phyloP scores from a whole-genome alignment of 805 yeast genomes.

The Kluyveromyces nonfermentans region DNA sequence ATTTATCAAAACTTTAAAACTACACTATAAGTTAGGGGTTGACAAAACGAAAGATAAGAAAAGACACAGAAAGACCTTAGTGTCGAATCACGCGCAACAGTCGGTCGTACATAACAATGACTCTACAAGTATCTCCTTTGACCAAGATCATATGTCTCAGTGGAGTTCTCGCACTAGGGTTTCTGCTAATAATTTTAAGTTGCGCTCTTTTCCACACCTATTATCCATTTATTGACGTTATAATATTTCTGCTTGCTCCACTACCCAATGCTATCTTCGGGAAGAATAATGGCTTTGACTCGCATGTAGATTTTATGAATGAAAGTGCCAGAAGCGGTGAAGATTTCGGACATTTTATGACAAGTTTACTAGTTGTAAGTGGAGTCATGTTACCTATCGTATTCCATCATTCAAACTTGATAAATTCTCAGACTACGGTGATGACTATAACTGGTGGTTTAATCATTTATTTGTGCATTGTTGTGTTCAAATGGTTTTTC shows the following conservation, averaged over 20 bases:
- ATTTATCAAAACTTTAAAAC: too few species aligned
- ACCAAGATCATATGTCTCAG: conserved; percentile 29
- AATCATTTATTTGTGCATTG: conserved; percentile 73
- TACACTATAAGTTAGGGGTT: not conserved
- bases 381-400: conserved; percentile 71
- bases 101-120: conserved; percentile 9
- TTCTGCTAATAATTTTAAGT: conserved; percentile 76
- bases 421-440: conserved; percentile 58
- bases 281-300: conserved; percentile 30
- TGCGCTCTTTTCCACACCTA: conserved; percentile 85
- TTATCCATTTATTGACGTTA: conserved; percentile 74
- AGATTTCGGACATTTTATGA: conserved; percentile 70
- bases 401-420: conserved; percentile 63
- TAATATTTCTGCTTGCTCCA: conserved; percentile 61
- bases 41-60: not conserved
- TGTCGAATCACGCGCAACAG: too few species aligned
- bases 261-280: conserved; percentile 56
- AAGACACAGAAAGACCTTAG: too few species aligned
- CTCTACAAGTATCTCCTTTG: conserved; percentile 27
- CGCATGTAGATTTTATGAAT: conserved; percentile 50
- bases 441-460: conserved; percentile 82
- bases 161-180: conserved; percentile 72
- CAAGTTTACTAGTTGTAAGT: conserved; percentile 67
- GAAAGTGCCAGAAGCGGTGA: conserved; percentile 42
- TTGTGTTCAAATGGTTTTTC: conserved; percentile 74